Base-by-base conservation (phyloP, 2,329 filamentous ascomycete genomes). In the Cercospora sesami region DNA sequence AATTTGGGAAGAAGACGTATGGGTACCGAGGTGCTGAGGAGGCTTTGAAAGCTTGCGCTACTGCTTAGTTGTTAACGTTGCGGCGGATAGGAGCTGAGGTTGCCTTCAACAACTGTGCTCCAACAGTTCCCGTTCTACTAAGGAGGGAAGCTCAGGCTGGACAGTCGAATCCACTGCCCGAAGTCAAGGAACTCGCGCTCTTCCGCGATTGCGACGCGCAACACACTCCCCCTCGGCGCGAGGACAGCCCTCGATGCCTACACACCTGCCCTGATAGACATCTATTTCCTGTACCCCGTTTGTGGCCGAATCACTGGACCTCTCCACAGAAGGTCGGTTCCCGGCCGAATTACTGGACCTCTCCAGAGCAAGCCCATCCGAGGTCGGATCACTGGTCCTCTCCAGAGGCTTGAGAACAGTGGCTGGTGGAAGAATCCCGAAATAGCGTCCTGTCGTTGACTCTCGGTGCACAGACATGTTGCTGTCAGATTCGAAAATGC, bases 21-120 rank as follows among this genome's bases (percentile, higher is more conserved):
- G 59, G 62, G 3, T 67, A 69, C 33, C 14, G 26, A 4, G 62
- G 65, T 12, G 68, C 68, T 1, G 60, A 65, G 30, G 64, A 45
- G 9, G 64, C 57, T 0, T 42, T 62, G 45, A 55, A 61, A n/a
- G 42, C 26, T 28, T 4, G n/a, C n/a, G 31, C 10, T 18, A 5
- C 14, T n/a, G 6, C 2, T 53, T 23, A 26, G 23, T 26, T 4
- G 21, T 3, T 23, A 6, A 16, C 18, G 21, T 48, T 6, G n/a
- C 18, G 4, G 21, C 9, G 9, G 6, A 23, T 48, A 23, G n/a
- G 9, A 23, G 23, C 10, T 48, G 3, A 48, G 42, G 1, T 48
- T 23, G 2, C 18, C 18, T 23, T 48, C n/a, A 18, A 48, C 21
- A 1, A 23, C 9, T 23, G 18, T 21, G 18, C 10, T 3, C 21